Evolutionary conservation across 2,329 filamentous ascomycete genomes (phyloP).

Genomic region (Magnaporthiopsis incrustans): DNA sequence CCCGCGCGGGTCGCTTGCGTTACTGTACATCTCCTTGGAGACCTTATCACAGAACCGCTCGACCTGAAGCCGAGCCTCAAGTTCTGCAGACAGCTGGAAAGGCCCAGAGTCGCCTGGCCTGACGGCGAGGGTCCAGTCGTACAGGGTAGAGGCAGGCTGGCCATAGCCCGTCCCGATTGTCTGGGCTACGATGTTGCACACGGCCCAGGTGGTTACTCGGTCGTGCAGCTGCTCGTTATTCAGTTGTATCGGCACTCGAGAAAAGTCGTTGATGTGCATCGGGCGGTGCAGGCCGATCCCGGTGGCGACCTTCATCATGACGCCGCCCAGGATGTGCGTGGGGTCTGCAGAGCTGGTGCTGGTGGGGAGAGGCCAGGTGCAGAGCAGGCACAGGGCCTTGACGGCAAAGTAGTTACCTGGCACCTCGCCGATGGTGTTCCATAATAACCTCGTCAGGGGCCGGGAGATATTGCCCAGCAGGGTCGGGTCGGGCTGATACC

Average conservation of each 20-base stretch:
- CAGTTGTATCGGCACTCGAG: constrained; percentile 63
- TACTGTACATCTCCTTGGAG: constrained; percentile 72
- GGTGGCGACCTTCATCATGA: constrained; percentile 83
- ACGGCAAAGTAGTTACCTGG: constrained; percentile 74
- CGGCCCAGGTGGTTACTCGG: constrained; percentile 72
- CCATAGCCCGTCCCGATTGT: constrained; percentile 77
- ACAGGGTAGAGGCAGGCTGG: constrained; percentile 69
- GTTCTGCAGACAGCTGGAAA: constrained; percentile 50
- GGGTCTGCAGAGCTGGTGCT: constrained; percentile 73
- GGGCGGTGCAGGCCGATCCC: constrained; percentile 76
- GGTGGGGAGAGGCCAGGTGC: constrained; percentile 77
- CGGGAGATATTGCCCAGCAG: constrained; percentile 62
- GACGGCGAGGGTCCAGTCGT: constrained; percentile 64
- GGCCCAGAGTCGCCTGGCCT: constrained; percentile 52
- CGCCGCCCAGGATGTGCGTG: constrained; percentile 71
- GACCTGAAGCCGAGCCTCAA: constrained; percentile 61
- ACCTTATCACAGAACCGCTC: constrained; percentile 72
- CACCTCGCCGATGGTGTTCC: constrained; percentile 69
- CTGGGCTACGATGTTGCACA: constrained; percentile 78
- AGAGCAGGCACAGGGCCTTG: constrained; percentile 71
- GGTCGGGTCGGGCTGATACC: constrained; percentile 54
- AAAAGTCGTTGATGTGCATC: constrained; percentile 77
- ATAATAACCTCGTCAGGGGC: constrained; percentile 62
- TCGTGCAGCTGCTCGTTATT: constrained; percentile 74
- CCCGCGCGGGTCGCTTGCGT: constrained; percentile 63